Percentiles rank a stretch among this genome's conserved stretches.
Conservation (phyloP, 2,329 filamentous ascomycete species). For the Monascus ruber region DNA sequence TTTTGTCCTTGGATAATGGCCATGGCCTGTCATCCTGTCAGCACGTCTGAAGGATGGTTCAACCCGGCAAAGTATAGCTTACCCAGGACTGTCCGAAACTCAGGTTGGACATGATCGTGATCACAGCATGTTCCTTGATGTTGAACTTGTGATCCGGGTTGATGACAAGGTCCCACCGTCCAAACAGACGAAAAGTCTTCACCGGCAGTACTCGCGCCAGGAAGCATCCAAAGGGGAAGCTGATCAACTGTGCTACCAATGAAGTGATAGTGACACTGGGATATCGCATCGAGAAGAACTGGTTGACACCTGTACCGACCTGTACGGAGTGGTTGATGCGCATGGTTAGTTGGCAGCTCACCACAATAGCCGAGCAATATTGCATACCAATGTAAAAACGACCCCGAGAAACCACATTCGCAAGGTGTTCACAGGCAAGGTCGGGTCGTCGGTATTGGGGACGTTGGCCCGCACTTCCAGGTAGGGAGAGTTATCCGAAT, state of each 20-base stretch:
- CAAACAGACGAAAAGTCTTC: slow-evolving; percentile 12
- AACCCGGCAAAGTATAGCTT: too few relatives aligned
- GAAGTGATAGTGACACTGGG: slow-evolving; percentile 36
- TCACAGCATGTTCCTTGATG: slow-evolving; percentile 37
- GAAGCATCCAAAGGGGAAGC: slow-evolving; percentile 31
- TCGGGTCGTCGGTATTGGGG: slow-evolving; percentile 18
- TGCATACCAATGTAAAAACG: slow-evolving; percentile 18
- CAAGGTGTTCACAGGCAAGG: slow-evolving; percentile 16
- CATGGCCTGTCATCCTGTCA: slow-evolving; percentile 22
- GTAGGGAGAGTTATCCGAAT: slow-evolving; percentile 14
- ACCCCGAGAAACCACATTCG: slow-evolving; percentile 36
- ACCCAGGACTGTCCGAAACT: slow-evolving; percentile 25
- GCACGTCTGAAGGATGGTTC: slow-evolving; percentile 25
- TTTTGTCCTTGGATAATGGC: slow-evolving; percentile 34
- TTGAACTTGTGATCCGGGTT: slow-evolving; percentile 37
- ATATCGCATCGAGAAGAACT: slow-evolving; percentile 38
- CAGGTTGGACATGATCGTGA: slow-evolving; percentile 40
- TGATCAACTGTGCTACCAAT: slow-evolving; percentile 35
- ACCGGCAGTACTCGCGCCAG: slow-evolving; percentile 31
- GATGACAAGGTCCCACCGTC: slow-evolving; percentile 11
- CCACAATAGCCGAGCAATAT: too few relatives aligned
- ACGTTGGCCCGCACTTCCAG: slow-evolving; percentile 14
- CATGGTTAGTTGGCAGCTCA: too few relatives aligned
- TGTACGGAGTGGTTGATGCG: too few relatives aligned
- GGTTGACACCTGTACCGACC: slow-evolving; percentile 37